Percentiles rank a stretch among this genome's conserved stretches.
phyloP scores from a whole-genome alignment of 176 grass and related monocot genomes.

The Lolium perenne region DNA sequence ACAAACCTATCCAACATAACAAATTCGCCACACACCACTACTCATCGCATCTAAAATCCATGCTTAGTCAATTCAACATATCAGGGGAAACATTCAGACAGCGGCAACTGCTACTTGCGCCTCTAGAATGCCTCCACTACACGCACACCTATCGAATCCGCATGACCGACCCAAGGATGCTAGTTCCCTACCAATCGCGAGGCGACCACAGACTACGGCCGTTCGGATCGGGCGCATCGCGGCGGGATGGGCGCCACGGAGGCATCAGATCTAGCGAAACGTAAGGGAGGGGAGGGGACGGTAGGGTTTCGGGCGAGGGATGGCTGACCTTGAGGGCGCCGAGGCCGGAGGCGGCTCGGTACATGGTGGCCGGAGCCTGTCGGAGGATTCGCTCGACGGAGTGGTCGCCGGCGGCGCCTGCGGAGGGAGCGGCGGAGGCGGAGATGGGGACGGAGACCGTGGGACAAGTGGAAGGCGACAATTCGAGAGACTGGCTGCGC shows the following conservation, averaged over 20 bases:
- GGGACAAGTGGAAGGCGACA: constrained; percentile 44
- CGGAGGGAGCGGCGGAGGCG: constrained; percentile 30
- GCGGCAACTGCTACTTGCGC: background rate
- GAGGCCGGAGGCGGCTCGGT: constrained; percentile 67
- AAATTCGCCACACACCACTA: background rate
- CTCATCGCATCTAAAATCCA: constrained; percentile 3
- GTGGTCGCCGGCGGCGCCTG: constrained; percentile 37
- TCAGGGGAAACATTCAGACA: background rate
- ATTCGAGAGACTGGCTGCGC: constrained; percentile 9
- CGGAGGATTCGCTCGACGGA: constrained; percentile 9
- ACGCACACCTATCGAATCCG: constrained; percentile 17
- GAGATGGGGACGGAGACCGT: constrained; percentile 38
- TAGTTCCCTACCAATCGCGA: background rate
- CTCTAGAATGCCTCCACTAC: background rate
- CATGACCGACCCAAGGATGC: background rate
- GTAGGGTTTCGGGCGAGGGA: constrained; percentile 11
- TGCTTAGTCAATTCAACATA: background rate
- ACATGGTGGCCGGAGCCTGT: constrained; percentile 55
- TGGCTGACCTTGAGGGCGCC: constrained; percentile 76
- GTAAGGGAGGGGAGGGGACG: background rate
- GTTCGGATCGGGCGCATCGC: constrained; percentile 41
- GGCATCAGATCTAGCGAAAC: constrained; percentile 10
- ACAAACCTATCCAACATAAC: background rate
- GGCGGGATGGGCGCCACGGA: background rate
- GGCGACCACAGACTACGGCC: background rate